Base-by-base conservation (phyloP, 257 asterid species). In the Sherardia arvensis region DNA sequence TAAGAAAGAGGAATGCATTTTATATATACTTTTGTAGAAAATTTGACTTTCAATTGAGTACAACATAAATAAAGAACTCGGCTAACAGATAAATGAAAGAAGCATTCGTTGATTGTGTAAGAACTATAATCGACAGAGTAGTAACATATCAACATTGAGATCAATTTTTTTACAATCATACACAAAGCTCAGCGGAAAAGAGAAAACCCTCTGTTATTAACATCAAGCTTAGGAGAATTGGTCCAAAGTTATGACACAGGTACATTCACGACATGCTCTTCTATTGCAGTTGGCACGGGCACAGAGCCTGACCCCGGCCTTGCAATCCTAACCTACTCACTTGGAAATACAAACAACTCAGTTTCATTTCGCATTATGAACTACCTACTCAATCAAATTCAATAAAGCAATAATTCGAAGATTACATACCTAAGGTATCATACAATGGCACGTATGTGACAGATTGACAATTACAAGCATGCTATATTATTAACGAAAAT, bases 391-490 rank as follows among this genome's bases (percentile, higher is more conserved):
- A 20, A 33, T 51, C 27, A 21, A n/a, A 38, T 15, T 10, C 0
- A 25, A 6, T n/a, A 22, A 5, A n/a, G n/a, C n/a, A 38, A 48
- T 56, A 25, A 25, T 8, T n/a, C 7, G 20, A 67, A 69, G n/a
- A n/a, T n/a, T 51, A 62, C 86, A 54, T 79, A 92, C 98, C 98
- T 18, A 92, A 90, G 8, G 95, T 76, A 65, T 91, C 98, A 67
- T 91, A 91, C 12, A 91, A 74, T 0, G 98, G 98, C 29, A 88
- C 98, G 14, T 86, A 91, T 18, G 95, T 76, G 60, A 91, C 74
- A 45, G 82, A 83, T 62, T 89, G 96, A 76, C 93, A 73, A 74
- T 74, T 85, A 71, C 97, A 91, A 71, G 98, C 97, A 96, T 90
- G 87, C 27, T 32, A 53, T 62, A 69, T 54, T 65, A 69, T 59